phyloP scores from a whole-genome alignment of 345 rosid species.

The Bruguiera parviflora region DNA sequence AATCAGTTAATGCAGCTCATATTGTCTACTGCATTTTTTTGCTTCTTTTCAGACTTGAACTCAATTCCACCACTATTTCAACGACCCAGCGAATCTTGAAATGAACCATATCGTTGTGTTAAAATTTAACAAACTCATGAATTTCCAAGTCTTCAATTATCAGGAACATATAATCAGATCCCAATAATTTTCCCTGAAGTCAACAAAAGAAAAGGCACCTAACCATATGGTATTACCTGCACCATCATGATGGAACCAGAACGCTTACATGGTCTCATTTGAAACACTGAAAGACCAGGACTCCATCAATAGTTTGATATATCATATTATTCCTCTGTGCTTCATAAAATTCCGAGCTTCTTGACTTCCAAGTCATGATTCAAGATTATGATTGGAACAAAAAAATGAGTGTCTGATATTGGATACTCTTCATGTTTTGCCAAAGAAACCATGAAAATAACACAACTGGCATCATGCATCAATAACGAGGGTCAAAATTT shows the following conservation, averaged over 20 bases:
- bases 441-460: neutral
- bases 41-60: neutral
- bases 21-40: conserved; percentile 4
- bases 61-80: neutral
- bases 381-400: neutral
- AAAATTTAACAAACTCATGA: no score
- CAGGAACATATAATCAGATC: no score
- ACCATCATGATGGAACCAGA: no score
- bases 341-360: neutral
- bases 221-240: no score
- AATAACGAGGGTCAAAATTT: neutral
- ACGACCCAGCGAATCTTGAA: neutral
- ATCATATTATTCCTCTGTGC: neutral
- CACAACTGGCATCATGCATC: neutral
- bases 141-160: no score
- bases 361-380: neutral
- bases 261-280: no score
- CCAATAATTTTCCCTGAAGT: no score
- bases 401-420: neutral
- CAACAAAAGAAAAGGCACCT: no score
- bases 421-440: neutral
- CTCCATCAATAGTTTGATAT: neutral
- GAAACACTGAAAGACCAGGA: no score
- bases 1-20: neutral
- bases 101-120: no score